Percentiles rank a stretch among this genome's conserved stretches.
phyloP scores from a whole-genome alignment of 352 stramenopile species.

The Pythium sp. region DNA sequence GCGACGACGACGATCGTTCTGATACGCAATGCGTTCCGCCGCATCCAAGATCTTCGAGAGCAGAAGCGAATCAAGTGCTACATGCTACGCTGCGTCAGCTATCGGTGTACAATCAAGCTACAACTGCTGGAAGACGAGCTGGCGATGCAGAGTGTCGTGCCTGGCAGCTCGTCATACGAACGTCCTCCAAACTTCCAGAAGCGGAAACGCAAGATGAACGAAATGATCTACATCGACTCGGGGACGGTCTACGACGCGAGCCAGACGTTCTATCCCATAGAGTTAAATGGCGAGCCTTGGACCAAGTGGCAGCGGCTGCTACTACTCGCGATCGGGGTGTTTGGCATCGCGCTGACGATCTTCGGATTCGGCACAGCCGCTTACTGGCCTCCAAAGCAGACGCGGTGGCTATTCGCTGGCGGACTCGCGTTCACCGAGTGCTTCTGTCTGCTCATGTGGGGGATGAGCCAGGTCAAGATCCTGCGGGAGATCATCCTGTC shows the following conservation, averaged over 20 bases:
- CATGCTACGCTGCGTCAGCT: neutral
- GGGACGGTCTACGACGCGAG: neutral
- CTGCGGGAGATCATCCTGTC: slow-evolving; percentile 2
- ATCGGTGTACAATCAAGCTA: neutral
- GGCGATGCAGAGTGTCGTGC: neutral
- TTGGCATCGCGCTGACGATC: neutral
- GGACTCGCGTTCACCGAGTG: neutral
- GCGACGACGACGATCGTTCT: neutral
- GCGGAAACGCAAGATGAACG: neutral
- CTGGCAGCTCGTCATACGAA: neutral
- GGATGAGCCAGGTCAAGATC: neutral
- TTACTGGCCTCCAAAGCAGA: neutral
- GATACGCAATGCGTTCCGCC: neutral
- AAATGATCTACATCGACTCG: neutral
- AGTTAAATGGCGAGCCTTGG: neutral
- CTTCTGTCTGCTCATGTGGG: neutral
- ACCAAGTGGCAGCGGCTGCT: neutral
- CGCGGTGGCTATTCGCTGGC: neutral
- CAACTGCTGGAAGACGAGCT: neutral
- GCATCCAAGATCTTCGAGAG: neutral
- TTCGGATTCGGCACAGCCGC: neutral
- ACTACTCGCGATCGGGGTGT: neutral
- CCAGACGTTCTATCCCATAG: neutral
- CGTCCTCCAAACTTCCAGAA: neutral
- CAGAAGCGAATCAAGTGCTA: neutral